Conservation (phyloP, 23 red algal genomes). For the Gracilaria gracilis region DNA sequence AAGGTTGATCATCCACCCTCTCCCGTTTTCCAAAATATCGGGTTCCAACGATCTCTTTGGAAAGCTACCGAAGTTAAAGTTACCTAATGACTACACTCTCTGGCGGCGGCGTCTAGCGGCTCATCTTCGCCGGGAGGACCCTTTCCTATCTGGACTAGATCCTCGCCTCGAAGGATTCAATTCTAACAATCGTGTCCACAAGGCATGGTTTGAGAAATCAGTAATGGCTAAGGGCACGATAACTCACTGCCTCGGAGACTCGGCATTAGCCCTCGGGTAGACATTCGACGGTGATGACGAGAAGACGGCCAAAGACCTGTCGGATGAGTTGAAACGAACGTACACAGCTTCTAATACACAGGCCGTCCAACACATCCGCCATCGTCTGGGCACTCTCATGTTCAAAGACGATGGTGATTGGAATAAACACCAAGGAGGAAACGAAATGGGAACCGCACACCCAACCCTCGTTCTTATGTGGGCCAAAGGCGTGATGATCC, state of each 20-base stretch:
- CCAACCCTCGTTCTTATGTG: not conserved
- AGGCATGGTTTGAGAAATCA: not conserved
- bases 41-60: too few relatives aligned
- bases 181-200: too few relatives aligned
- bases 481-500: not conserved
- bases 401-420: too few relatives aligned
- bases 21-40: too few relatives aligned
- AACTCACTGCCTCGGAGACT: constrained; percentile 1
- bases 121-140: constrained; percentile 17
- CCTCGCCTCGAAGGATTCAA: too few relatives aligned
- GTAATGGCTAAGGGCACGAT: constrained; percentile 8
- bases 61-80: constrained; percentile 5
- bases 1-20: too few relatives aligned
- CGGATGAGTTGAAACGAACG: too few relatives aligned
- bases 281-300: constrained; percentile 14
- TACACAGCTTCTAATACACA: too few relatives aligned
- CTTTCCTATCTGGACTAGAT: not conserved
- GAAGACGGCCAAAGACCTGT: constrained; percentile 23
- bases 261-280: not conserved
- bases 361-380: too few relatives aligned
- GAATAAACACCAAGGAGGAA: not conserved
- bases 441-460: not conserved
- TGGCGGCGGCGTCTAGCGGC: constrained; percentile 3
- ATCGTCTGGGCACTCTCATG: too few relatives aligned
- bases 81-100: not conserved